Conservation (phyloP, 139 green algal genomes). For the Pleodorina starrii region DNA sequence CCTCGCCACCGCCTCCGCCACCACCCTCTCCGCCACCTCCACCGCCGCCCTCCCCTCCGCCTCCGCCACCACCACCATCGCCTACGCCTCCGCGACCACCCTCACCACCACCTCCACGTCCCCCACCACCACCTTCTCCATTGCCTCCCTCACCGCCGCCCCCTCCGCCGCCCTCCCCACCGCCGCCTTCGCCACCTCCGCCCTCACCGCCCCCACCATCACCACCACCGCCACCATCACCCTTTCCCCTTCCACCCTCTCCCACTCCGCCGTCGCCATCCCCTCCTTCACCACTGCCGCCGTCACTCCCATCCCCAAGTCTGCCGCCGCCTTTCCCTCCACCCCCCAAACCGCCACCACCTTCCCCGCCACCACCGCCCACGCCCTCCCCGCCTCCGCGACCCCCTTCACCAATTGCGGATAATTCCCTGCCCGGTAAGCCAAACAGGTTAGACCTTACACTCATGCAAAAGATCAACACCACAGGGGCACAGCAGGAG, state of each 20-base stretch:
- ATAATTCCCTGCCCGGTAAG: constrained; percentile 1
- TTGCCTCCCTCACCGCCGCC: background rate
- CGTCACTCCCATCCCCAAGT: background rate
- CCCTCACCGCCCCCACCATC: background rate
- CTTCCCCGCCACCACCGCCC: too few relatives aligned
- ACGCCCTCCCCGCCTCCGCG: too few relatives aligned
- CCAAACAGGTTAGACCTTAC: too few relatives aligned
- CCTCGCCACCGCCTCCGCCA: background rate
- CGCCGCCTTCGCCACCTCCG: background rate
- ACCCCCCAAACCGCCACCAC: background rate
- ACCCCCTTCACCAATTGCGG: background rate
- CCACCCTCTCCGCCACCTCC: background rate
- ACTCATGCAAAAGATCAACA: too few relatives aligned
- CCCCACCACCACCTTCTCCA: background rate
- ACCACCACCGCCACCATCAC: background rate
- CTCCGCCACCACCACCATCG: background rate
- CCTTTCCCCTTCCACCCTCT: background rate
- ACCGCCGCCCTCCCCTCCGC: background rate
- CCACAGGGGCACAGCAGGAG: too few relatives aligned
- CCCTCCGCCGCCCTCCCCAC: background rate
- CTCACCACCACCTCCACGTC: background rate
- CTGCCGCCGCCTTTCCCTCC: too few relatives aligned
- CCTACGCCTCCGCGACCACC: background rate
- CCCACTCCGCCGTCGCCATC: background rate
- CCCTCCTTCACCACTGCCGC: background rate